phyloP scores from a whole-genome alignment of 2,329 filamentous ascomycete genomes.

The Fusarium hainanense region DNA sequence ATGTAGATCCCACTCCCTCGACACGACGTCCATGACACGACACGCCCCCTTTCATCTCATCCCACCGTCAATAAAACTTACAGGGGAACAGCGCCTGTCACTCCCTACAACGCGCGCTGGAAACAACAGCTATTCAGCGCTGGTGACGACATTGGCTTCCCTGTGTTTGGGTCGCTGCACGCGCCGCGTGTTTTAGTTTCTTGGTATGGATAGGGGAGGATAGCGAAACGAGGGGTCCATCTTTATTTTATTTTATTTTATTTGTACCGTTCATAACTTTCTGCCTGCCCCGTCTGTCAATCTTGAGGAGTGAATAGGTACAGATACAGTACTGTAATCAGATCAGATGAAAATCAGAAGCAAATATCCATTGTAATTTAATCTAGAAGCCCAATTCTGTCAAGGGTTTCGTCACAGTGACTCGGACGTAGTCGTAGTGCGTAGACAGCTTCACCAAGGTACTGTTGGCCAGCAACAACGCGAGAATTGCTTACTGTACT shows the following conservation, averaged over 20 bases:
- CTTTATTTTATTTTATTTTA: constrained; percentile 9
- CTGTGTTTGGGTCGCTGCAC: constrained; percentile 1
- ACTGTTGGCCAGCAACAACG: constrained; percentile 36
- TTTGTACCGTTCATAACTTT: neutral
- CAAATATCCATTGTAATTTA: neutral
- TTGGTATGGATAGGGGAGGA: constrained; percentile 6
- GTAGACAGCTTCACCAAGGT: constrained; percentile 19
- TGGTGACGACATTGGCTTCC: constrained; percentile 36
- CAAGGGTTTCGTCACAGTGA: constrained; percentile 29
- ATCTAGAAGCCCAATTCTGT: neutral
- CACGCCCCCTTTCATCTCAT: constrained; percentile 23
- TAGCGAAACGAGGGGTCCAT: constrained; percentile 27
- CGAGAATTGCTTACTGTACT: constrained; percentile 30
- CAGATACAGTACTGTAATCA: neutral
- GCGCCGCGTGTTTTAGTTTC: constrained; percentile 38
- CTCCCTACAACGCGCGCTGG: constrained; percentile 22
- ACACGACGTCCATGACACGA: constrained; percentile 34
- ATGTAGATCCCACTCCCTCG: constrained; percentile 28
- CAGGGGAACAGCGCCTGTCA: neutral
- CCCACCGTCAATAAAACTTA: constrained; percentile 18
- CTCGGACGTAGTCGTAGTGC: neutral
- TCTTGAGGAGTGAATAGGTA: neutral
- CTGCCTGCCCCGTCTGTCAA: neutral
- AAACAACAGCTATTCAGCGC: constrained; percentile 16
- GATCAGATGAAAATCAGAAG: constrained; percentile 12